A percentile compares a stretch with the other conserved stretches of the same genome.
Evolutionary conservation across 805 yeast genomes (phyloP).

Genomic region (Metschnikowia anglica): DNA sequence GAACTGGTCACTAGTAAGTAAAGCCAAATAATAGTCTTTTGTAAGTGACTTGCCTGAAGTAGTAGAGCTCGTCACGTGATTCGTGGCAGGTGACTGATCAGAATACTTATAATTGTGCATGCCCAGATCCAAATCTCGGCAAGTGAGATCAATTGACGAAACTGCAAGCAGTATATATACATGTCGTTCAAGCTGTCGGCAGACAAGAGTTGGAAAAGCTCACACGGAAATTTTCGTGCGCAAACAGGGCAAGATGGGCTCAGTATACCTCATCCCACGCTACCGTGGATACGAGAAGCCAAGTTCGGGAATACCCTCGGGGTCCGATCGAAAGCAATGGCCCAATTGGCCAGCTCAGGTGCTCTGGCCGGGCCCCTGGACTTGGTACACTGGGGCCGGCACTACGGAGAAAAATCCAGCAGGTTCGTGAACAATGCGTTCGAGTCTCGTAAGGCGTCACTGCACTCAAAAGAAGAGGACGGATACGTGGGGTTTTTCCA

Average conservation of each 20-base stretch:
- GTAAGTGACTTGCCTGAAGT: no score
- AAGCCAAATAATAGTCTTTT: no score
- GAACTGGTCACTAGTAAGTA: no score
- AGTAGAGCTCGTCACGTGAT: no score
- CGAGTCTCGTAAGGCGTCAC: slow-evolving; percentile 8
- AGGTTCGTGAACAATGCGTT: slow-evolving; percentile 32
- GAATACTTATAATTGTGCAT: no score
- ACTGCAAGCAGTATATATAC: no score
- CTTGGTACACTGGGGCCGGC: slow-evolving; percentile 39
- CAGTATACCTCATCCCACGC: slow-evolving; percentile 9
- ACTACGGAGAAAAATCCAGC: slow-evolving; percentile 32
- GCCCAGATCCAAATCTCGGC: no score
- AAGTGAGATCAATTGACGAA: no score
- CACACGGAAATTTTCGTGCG: background rate
- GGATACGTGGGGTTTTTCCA: slow-evolving; percentile 43
- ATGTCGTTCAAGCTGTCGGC: no score
- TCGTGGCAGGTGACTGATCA: no score
- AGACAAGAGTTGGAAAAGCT: background rate
- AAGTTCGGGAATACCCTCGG: slow-evolving; percentile 32
- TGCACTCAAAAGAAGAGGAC: slow-evolving; percentile 30
- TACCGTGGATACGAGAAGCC: slow-evolving; percentile 31
- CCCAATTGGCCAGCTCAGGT: slow-evolving; percentile 13
- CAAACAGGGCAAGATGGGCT: background rate
- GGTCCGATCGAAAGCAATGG: slow-evolving; percentile 26
- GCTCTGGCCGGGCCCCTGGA: slow-evolving; percentile 37